These are phyloP conservation scores for Cryphonectria carpinicola DNA, from an alignment of 2,329 filamentous ascomycete genomes.

Conservation along the genomic window DNA sequence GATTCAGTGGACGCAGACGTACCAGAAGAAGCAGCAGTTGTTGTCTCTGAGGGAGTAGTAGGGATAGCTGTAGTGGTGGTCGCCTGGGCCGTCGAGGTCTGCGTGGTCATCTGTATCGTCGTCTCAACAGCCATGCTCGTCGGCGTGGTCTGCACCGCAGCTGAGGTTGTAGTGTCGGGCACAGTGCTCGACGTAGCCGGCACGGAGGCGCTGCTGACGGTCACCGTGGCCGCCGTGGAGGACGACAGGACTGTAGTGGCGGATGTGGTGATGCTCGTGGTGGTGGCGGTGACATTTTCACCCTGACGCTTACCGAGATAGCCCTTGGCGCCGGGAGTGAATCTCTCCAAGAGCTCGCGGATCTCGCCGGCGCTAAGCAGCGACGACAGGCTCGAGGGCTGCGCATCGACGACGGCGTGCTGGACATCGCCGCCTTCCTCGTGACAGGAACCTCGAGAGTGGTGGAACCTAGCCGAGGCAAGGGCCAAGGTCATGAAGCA, in stretches of 20 bases:
- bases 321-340: slow-evolving; percentile 50
- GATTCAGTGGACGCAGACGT: slow-evolving; percentile 33
- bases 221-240: slow-evolving; percentile 29
- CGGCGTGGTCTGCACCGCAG: slow-evolving; percentile 29
- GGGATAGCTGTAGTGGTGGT: slow-evolving; percentile 33
- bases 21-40: slow-evolving; percentile 35
- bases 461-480: slow-evolving; percentile 29
- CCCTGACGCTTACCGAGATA: slow-evolving; percentile 46
- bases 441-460: slow-evolving; percentile 15
- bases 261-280: slow-evolving; percentile 30
- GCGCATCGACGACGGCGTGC: slow-evolving; percentile 9
- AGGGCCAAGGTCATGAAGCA: slow-evolving; percentile 33
- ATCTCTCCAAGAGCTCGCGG: slow-evolving; percentile 67
- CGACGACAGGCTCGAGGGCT: slow-evolving; percentile 31
- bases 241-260: slow-evolving; percentile 24
- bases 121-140: slow-evolving; percentile 32
- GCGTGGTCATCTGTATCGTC: slow-evolving; percentile 32
- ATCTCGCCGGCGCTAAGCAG: slow-evolving; percentile 60
- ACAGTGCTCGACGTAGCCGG: slow-evolving; percentile 11
- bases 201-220: slow-evolving; percentile 22
- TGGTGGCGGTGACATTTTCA: slow-evolving; percentile 36
- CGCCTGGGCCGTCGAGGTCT: slow-evolving; percentile 31
- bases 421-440: slow-evolving; percentile 14
- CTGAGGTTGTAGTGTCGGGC: slow-evolving; percentile 25
- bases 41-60: slow-evolving; percentile 25